Conservation (phyloP, 1,284 basidiomycete genomes). For the Peniophora sp. region DNA sequence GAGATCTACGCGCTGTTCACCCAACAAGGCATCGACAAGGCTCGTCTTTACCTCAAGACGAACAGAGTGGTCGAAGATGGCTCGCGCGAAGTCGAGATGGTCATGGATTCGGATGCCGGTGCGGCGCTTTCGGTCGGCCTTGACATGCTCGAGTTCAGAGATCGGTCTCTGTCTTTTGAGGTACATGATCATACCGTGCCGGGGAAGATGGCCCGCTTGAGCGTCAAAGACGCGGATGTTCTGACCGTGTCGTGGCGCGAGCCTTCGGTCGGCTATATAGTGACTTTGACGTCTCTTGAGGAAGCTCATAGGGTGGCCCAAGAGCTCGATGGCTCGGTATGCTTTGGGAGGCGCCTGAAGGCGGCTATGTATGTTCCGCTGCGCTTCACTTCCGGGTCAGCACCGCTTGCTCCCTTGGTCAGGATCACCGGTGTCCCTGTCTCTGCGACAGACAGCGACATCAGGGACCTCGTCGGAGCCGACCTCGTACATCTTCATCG, state of each 20-base stretch:
- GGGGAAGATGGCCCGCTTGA: slow-evolving; percentile 30
- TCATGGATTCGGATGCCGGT: slow-evolving; percentile 30
- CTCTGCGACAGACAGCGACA: too few relatives aligned
- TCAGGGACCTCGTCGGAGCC: too few relatives aligned
- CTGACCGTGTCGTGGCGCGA: slow-evolving; percentile 36
- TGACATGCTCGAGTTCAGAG: slow-evolving; percentile 35
- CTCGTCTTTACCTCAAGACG: slow-evolving; percentile 7
- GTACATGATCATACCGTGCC: slow-evolving; percentile 24
- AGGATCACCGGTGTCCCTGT: too few relatives aligned
- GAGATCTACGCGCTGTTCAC: slow-evolving; percentile 15
- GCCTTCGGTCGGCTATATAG: slow-evolving; percentile 31
- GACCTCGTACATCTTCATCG: too few relatives aligned
- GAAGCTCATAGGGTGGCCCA: slow-evolving; percentile 21
- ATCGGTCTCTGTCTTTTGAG: slow-evolving; percentile 25
- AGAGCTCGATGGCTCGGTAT: slow-evolving; percentile 24
- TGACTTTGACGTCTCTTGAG: slow-evolving; percentile 23
- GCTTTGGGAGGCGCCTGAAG: slow-evolving; percentile 25
- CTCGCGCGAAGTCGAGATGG: slow-evolving; percentile 6
- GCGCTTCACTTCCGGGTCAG: too few relatives aligned
- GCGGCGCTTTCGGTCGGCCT: slow-evolving; percentile 28
- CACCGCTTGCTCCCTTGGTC: too few relatives aligned
- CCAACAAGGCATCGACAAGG: slow-evolving; percentile 12
- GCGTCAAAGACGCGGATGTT: slow-evolving; percentile 21
- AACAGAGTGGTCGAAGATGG: neutral
- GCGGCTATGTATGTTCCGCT: too few relatives aligned